Conservation (phyloP, 139 green algal genomes). For the Micromonas pusilla region DNA sequence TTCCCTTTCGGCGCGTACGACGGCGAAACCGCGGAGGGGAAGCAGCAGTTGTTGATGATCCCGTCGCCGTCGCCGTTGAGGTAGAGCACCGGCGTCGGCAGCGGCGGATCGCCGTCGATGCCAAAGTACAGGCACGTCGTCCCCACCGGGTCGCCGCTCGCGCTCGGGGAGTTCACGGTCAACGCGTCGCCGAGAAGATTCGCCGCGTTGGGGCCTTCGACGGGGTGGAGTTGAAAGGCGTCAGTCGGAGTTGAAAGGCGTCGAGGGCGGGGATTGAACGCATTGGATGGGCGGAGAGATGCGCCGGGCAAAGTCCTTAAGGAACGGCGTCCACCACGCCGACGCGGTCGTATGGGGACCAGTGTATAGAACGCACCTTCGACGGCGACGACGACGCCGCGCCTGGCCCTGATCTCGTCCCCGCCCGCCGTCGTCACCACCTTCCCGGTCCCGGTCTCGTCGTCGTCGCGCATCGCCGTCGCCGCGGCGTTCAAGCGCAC, state of each 20-base stretch:
- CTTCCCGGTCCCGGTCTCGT: not conserved
- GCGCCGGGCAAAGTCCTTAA: no score
- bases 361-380: no score
- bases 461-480: not conserved
- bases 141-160: constrained; percentile 57
- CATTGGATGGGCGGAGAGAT: no score
- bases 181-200: constrained; percentile 23
- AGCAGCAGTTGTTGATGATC: constrained; percentile 36
- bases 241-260: no score
- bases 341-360: no score
- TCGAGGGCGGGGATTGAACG: no score
- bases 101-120: constrained; percentile 23
- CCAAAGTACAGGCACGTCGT: constrained; percentile 84
- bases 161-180: constrained; percentile 38
- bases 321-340: no score
- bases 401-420: not conserved
- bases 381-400: not conserved
- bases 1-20: constrained; percentile 49
- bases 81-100: constrained; percentile 67
- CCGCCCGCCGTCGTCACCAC: constrained; percentile 2
- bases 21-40: constrained; percentile 22
- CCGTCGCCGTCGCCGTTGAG: constrained; percentile 62
- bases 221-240: no score
- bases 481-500: constrained; percentile 43
- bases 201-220: no score